Conservation (phyloP, 495 filamentous ascomycete species). For the Letharia lupina region DNA sequence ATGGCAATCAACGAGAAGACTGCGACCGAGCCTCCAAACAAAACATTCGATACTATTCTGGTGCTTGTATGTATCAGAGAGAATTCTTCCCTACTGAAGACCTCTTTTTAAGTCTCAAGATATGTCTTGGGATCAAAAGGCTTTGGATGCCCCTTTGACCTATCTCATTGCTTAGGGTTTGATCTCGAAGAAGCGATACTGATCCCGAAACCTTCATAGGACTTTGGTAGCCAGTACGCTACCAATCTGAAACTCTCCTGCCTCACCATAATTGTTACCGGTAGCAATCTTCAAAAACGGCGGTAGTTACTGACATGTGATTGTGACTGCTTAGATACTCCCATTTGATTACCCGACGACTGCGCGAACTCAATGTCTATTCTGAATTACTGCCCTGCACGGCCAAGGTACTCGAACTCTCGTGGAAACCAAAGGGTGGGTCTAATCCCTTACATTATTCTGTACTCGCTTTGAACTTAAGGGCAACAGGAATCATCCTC, state of each 20-base stretch:
- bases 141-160: too few species aligned
- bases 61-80: too few species aligned
- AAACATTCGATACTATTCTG: constrained; percentile 2
- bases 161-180: too few species aligned
- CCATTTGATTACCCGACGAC: constrained; percentile 68
- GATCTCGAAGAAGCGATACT: too few species aligned
- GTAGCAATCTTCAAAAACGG: too few species aligned
- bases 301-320: too few species aligned
- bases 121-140: too few species aligned
- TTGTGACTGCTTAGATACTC: constrained; percentile 35
- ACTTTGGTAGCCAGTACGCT: neutral
- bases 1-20: neutral
- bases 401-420: constrained; percentile 67
- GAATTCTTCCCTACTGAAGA: too few species aligned
- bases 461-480: neutral
- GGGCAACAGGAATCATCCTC: constrained; percentile 63
- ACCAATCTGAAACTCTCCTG: too few species aligned
- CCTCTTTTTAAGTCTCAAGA: too few species aligned
- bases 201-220: neutral
- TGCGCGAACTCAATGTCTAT: constrained; percentile 77
- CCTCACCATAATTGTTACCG: too few species aligned
- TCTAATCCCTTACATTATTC: constrained; percentile 30
- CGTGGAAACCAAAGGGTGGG: constrained; percentile 74
- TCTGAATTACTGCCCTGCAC: constrained; percentile 88
- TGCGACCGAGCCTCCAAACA: neutral